Evolutionary conservation across 345 rosid species (phyloP), one percentile per base, ranked within the genome.

Genomic region (Geranium rotundifolium): DNA sequence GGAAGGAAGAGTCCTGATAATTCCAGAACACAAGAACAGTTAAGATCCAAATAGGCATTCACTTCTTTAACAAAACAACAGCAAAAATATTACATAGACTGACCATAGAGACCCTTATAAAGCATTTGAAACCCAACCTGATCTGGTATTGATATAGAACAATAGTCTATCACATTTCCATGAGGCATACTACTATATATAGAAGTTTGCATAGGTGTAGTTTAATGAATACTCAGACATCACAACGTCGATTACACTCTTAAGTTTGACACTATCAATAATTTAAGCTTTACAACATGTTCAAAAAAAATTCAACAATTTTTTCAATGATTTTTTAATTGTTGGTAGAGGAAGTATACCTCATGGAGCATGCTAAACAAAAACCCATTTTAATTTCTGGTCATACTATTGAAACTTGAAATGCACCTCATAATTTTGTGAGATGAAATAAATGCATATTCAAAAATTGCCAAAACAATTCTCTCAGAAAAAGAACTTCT

Each of bases 1-100:
- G 97, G 99, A 69, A 90, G 85, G 77, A 90, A 84, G 31, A 95
- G 88, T 63, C 97, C 99, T 86, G 81, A 66, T 34, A 74, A 41
- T 77, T 71, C 37, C 17, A 57, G 2, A 67, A 58, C 2, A 69
- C 59, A 58, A 57, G 17, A 16, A 31, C 4, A 20, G 17, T 37
- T 19, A 60, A 54, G 62, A 41, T 54, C 50, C 10, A 1, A 17
- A 64, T 17, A 17, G 20, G 29, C 59, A 56, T 56, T 17, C 20
- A 8, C 19, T 19, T 57, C 30, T 3, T 57, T 2, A 12, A 2
- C 13, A 41, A 41, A 41, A 41, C 10, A 41, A 41, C 10, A 31
- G 1, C 4, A 41, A 9, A 41, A 3, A 41, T 12, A 6, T 9
- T 1, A 12, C 50, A 9, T 41, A 41, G 1, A 41, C 50, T 41